phyloP scores from a whole-genome alignment of 306 rosid genomes.

The Begonia loranthoides region DNA sequence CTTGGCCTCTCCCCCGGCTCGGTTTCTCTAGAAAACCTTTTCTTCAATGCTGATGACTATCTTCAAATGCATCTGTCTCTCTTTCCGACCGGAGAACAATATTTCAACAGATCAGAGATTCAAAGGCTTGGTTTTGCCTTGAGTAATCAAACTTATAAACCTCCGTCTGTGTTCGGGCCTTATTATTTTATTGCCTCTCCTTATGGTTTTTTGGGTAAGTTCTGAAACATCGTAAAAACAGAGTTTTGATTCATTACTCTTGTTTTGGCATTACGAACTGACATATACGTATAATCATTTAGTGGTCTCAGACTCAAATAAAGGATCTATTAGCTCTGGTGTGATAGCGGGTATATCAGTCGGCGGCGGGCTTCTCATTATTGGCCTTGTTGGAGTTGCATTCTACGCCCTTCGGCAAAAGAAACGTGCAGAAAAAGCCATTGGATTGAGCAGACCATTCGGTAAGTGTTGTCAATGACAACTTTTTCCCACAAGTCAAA shows the following conservation, averaged over 20 bases:
- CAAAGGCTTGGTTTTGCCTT: conserved; percentile 68
- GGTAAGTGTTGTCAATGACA: conserved; percentile 24
- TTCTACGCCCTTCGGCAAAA: conserved; percentile 67
- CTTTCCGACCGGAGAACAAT: conserved; percentile 51
- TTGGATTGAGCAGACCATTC: conserved; percentile 70
- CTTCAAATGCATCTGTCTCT: conserved; percentile 69
- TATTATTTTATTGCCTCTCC: conserved; percentile 57
- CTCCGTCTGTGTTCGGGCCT: conserved; percentile 70
- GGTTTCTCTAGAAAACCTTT: conserved; percentile 57
- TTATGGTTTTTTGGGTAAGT: conserved; percentile 61
- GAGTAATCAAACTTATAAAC: conserved; percentile 83
- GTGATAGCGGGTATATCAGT: conserved; percentile 41
- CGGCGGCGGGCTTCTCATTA: conserved; percentile 42
- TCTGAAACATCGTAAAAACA: too few species aligned
- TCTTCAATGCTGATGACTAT: conserved; percentile 65
- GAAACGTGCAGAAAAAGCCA: conserved; percentile 91
- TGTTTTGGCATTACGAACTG: conserved; percentile 9
- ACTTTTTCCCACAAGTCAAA: neutral
- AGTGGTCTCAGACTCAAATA: conserved; percentile 22
- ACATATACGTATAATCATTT: neutral
- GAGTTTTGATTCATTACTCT: too few species aligned
- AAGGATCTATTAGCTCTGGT: conserved; percentile 37
- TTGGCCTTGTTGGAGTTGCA: conserved; percentile 53
- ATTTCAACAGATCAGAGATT: conserved; percentile 63
- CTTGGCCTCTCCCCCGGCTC: conserved; percentile 69